phyloP scores from a whole-genome alignment of 2,329 filamentous ascomycete species.

The Xylaria polymorpha region DNA sequence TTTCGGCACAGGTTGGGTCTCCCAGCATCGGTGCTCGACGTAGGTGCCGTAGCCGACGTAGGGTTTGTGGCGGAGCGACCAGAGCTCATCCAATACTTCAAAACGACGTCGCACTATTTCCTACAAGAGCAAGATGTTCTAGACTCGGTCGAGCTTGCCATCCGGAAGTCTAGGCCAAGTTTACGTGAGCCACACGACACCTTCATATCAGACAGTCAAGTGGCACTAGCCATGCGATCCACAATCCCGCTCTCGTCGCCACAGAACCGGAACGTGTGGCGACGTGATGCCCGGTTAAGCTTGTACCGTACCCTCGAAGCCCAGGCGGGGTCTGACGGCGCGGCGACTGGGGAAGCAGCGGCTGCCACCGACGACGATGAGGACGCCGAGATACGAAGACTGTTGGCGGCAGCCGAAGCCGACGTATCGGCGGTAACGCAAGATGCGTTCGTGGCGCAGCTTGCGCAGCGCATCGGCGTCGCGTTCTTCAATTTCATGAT shows the following conservation, averaged over 20 bases:
- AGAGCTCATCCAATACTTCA: slow-evolving; percentile 13
- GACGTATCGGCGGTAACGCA: slow-evolving; percentile 16
- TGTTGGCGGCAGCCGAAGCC: slow-evolving; percentile 10
- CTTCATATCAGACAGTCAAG: slow-evolving; percentile 17
- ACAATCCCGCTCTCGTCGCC: slow-evolving; percentile 23
- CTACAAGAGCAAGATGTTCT: slow-evolving; percentile 23
- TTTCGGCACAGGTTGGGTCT: slow-evolving; percentile 24
- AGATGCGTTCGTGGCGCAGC: slow-evolving; percentile 4
- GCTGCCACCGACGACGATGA: slow-evolving; percentile 3
- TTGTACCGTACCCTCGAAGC: slow-evolving; percentile 22
- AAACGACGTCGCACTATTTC: slow-evolving; percentile 12
- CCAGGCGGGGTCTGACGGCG: not conserved
- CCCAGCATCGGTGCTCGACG: slow-evolving; percentile 26
- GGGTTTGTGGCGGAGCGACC: slow-evolving; percentile 18
- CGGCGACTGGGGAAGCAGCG: not conserved
- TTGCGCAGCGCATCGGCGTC: slow-evolving; percentile 17
- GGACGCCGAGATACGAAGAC: slow-evolving; percentile 12
- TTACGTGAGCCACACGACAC: not conserved
- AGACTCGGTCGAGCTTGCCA: slow-evolving; percentile 26
- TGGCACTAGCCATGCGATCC: slow-evolving; percentile 18
- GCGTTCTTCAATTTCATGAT: slow-evolving; percentile 29
- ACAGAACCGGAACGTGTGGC: slow-evolving; percentile 22
- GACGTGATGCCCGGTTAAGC: slow-evolving; percentile 21
- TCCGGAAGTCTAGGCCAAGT: slow-evolving; percentile 12
- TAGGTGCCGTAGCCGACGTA: slow-evolving; percentile 27